Evolutionary conservation across 139 green algal genomes (phyloP).

Genomic region (Picochlorum sp.): DNA sequence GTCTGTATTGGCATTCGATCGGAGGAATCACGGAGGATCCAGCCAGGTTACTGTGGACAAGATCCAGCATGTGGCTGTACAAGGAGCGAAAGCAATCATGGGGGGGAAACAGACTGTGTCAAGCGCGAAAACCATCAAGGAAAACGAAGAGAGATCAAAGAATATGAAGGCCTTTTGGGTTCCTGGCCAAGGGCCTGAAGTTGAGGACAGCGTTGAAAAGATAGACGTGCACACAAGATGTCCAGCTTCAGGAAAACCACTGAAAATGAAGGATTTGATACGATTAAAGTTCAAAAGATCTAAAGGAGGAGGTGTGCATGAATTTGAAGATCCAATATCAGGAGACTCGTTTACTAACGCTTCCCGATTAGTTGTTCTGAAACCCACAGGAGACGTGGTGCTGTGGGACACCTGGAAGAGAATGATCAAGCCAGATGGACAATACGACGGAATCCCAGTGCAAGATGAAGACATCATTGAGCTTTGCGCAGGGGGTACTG

Average conservation of each 20-base stretch:
- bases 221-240: slow-evolving; percentile 64
- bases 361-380: slow-evolving; percentile 67
- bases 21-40: slow-evolving; percentile 73
- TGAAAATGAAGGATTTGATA: slow-evolving; percentile 66
- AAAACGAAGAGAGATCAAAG: slow-evolving; percentile 62
- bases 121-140: slow-evolving; percentile 46
- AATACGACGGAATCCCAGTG: slow-evolving; percentile 45
- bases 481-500: slow-evolving; percentile 61
- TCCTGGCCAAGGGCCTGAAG: slow-evolving; percentile 43
- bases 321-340: slow-evolving; percentile 82
- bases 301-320: slow-evolving; percentile 32
- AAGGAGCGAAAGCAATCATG: slow-evolving; percentile 40
- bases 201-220: slow-evolving; percentile 48
- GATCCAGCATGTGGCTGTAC: slow-evolving; percentile 28
- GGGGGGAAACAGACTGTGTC: slow-evolving; percentile 32
- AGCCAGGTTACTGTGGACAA: slow-evolving; percentile 27
- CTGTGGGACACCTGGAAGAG: slow-evolving; percentile 66
- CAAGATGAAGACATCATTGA: slow-evolving; percentile 62
- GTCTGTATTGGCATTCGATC: slow-evolving; percentile 74
- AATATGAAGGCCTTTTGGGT: slow-evolving; percentile 75
- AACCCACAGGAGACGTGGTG: slow-evolving; percentile 72
- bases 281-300: slow-evolving; percentile 47
- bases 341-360: slow-evolving; percentile 78
- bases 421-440: slow-evolving; percentile 67
- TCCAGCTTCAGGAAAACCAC: slow-evolving; percentile 68